Conservation (phyloP, 2,329 filamentous ascomycete species). For the Clathrospora elynae region DNA sequence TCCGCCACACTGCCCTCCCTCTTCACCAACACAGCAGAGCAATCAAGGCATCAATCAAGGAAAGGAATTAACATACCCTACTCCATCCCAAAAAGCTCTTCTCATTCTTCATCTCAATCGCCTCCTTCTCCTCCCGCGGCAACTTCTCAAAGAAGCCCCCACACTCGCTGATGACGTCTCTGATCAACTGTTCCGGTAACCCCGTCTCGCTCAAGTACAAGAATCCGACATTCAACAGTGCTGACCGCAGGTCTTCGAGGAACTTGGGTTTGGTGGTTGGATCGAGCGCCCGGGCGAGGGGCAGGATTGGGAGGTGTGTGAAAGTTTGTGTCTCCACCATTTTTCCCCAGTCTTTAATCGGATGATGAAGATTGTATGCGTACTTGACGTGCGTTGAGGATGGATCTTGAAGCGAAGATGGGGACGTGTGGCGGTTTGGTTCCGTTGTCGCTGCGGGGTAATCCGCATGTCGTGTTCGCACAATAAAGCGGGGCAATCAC, state of each 20-base stretch:
- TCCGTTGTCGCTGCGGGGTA: slow-evolving; percentile 6
- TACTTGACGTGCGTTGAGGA: no score
- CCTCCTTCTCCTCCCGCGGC: slow-evolving; percentile 74
- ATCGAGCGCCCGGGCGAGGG: slow-evolving; percentile 69
- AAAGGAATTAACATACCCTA: slow-evolving; percentile 44
- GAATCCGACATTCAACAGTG: slow-evolving; percentile 85
- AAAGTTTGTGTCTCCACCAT: slow-evolving; percentile 56
- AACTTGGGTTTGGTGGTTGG: slow-evolving; percentile 75
- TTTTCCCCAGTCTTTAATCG: not conserved
- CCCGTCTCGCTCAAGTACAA: slow-evolving; percentile 78
- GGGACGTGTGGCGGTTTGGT: not conserved
- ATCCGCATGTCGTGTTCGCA: slow-evolving; percentile 6
- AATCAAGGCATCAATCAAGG: slow-evolving; percentile 2
- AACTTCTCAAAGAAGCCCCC: slow-evolving; percentile 75
- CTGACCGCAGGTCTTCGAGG: slow-evolving; percentile 71
- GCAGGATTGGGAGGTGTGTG: slow-evolving; percentile 75
- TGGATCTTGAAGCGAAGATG: no score
- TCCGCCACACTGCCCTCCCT: not conserved
- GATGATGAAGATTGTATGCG: not conserved
- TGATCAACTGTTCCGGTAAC: slow-evolving; percentile 64
- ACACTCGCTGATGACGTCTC: slow-evolving; percentile 69
- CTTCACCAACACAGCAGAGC: not conserved
- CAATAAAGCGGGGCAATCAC: slow-evolving; percentile 29
- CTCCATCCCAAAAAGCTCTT: slow-evolving; percentile 56
- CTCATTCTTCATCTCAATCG: slow-evolving; percentile 58